A percentile compares a stretch with the other conserved stretches of the same genome.
Evolutionary conservation across 352 stramenopile genomes (phyloP).

Genomic region (Phytophthora quininea): DNA sequence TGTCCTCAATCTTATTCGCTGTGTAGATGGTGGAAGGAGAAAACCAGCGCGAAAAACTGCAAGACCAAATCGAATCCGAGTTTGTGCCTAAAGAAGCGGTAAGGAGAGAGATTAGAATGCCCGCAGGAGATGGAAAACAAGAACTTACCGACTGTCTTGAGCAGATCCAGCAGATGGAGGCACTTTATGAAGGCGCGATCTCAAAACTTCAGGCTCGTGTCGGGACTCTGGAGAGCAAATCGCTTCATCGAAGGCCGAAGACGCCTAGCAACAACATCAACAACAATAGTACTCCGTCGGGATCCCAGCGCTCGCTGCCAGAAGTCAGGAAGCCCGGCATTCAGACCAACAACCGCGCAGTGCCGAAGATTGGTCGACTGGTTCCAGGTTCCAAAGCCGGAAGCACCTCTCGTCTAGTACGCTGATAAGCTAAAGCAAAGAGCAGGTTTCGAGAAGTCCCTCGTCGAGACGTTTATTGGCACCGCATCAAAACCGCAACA

Average conservation of each 20-base stretch:
- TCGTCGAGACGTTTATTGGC: conserved; percentile 27
- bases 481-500: conserved; percentile 6
- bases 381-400: conserved; percentile 50
- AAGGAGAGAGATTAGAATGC: conserved; percentile 1
- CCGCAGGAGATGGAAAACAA: neutral
- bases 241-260: conserved; percentile 34
- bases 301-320: conserved; percentile 23
- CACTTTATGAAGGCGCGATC: conserved; percentile 72
- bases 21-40: conserved; percentile 42
- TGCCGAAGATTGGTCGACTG: conserved; percentile 66
- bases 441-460: conserved; percentile 5
- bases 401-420: neutral
- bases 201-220: conserved; percentile 74
- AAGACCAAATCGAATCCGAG: conserved; percentile 55
- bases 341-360: conserved; percentile 25
- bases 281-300: conserved; percentile 14
- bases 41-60: conserved; percentile 34
- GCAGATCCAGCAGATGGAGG: conserved; percentile 77
- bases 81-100: conserved; percentile 62
- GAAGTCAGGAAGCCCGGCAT: conserved; percentile 32
- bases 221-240: conserved; percentile 57
- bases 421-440: conserved; percentile 14
- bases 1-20: conserved; percentile 2
- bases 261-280: conserved; percentile 29
- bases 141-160: conserved; percentile 4